A percentile compares a stretch with the other conserved stretches of the same genome.
These are phyloP conservation scores for Colletotrichum cuscutae DNA, from an alignment of 2,329 filamentous ascomycete species.

Conservation along the genomic window DNA sequence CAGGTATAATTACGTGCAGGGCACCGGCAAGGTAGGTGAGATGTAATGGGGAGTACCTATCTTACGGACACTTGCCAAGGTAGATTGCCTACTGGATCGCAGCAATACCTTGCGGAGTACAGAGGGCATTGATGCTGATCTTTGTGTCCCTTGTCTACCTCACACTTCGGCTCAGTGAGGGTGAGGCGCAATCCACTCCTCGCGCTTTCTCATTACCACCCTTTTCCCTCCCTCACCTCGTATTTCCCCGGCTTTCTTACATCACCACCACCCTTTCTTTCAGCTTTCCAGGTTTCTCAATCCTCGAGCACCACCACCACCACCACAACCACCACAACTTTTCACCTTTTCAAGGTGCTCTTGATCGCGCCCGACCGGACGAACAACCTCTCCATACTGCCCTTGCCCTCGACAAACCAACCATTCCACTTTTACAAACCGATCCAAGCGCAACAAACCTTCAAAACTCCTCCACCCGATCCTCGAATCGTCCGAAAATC, in stretches of 20 bases:
- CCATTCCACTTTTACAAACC: neutral
- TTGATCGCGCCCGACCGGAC: neutral
- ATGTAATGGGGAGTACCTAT: neutral
- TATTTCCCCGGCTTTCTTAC: conserved; percentile 21
- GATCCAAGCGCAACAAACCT: conserved; percentile 13
- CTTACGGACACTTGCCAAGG: too few species aligned
- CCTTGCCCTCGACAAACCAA: neutral
- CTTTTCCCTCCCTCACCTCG: conserved; percentile 23
- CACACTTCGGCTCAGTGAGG: conserved; percentile 1
- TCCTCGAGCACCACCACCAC: neutral
- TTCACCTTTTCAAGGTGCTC: neutral
- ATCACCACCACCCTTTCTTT: conserved; percentile 4
- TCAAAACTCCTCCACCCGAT: conserved; percentile 18
- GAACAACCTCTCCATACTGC: neutral
- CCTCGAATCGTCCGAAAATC: conserved; percentile 34
- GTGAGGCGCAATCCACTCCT: conserved; percentile 14
- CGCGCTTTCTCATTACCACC: conserved; percentile 14
- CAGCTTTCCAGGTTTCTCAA: neutral
- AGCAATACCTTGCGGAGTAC: too few species aligned
- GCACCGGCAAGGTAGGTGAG: neutral
- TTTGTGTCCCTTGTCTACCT: conserved; percentile 14
- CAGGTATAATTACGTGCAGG: too few species aligned
- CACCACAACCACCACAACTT: neutral
- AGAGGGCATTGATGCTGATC: conserved; percentile 3
- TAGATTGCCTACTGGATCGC: too few species aligned